phyloP scores from a whole-genome alignment of 805 yeast genomes.

The Cyberlindnera xylosilytica region DNA sequence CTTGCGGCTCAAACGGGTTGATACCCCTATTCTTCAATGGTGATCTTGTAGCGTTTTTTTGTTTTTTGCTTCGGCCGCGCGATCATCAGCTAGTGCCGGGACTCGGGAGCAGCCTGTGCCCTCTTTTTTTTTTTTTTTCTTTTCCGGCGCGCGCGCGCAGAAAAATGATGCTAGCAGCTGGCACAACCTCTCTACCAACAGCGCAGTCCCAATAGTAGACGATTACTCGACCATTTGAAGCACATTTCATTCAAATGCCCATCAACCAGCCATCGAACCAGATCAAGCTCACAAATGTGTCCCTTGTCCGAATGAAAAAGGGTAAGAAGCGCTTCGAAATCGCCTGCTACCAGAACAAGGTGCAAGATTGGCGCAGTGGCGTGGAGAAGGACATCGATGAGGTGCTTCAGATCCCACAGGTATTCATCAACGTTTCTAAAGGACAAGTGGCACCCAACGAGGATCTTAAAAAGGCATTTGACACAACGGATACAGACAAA shows the following conservation, averaged over 20 bases:
- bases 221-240: no score
- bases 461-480: constrained; percentile 71
- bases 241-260: constrained; percentile 33
- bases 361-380: constrained; percentile 88
- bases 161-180: no score
- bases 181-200: no score
- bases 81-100: no score
- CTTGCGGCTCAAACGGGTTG: no score
- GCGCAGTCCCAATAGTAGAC: no score
- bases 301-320: constrained; percentile 85
- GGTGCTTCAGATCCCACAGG: constrained; percentile 94
- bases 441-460: constrained; percentile 91
- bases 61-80: no score
- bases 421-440: constrained; percentile 87
- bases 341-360: constrained; percentile 96
- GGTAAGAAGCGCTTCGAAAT: constrained; percentile 91
- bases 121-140: no score
- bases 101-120: no score
- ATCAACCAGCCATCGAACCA: constrained; percentile 89
- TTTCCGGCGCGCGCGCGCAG: no score
- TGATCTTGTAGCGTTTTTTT: no score
- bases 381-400: constrained; percentile 94
- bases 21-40: no score
- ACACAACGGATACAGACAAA: constrained; percentile 67
- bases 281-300: constrained; percentile 89